Percentiles rank a stretch among this genome's conserved stretches.
Evolutionary conservation across 352 stramenopile species (phyloP).

Genomic region (Ophiocytium majus): DNA sequence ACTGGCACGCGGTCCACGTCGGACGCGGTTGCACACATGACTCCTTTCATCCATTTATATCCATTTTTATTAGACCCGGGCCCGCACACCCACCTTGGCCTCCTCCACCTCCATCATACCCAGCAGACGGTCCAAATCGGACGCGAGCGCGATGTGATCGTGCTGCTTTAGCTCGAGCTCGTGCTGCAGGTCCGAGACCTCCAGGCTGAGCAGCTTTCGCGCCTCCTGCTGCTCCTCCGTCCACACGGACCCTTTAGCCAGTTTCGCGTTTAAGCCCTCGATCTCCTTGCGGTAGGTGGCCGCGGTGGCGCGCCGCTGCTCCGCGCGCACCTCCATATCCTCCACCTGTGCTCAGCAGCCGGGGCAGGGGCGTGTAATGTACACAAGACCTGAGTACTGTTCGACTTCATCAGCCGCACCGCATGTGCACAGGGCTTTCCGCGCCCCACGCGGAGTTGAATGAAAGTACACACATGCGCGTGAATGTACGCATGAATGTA

Average conservation of each 20-base stretch:
- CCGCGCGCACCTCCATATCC: not conserved
- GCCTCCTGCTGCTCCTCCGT: conserved; percentile 7
- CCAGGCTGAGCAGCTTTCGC: not conserved
- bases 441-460: too few species aligned
- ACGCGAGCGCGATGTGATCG: not conserved
- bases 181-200: not conserved
- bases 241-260: not conserved
- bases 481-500: too few species aligned
- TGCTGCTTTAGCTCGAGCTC: not conserved
- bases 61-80: too few species aligned
- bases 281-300: not conserved
- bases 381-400: too few species aligned
- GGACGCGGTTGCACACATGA: too few species aligned
- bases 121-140: not conserved
- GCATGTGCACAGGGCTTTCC: too few species aligned
- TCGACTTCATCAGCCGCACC: too few species aligned
- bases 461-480: too few species aligned
- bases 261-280: not conserved
- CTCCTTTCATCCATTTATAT: too few species aligned
- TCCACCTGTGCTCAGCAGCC: conserved; percentile 4
- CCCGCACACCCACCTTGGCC: too few species aligned
- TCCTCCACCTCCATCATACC: conserved; percentile 18
- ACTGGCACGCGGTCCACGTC: too few species aligned
- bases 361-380: too few species aligned
- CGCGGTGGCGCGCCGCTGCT: not conserved